Base-by-base conservation (phyloP, 2,329 filamentous ascomycete genomes). In the Karstenula rhodostoma region DNA sequence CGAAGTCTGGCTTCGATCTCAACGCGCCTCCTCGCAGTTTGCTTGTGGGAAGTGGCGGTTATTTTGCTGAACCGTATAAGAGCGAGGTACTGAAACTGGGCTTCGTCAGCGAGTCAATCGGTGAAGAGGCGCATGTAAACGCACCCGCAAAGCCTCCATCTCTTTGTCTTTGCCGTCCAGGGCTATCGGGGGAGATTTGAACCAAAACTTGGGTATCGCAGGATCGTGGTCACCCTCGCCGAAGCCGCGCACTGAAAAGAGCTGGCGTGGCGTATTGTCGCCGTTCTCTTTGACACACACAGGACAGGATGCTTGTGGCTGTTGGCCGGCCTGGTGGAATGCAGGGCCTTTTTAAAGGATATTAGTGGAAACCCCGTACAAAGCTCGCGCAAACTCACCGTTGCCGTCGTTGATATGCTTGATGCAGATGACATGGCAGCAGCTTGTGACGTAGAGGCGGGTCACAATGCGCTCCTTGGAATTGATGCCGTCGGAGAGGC, bases 351-450 rank as follows among this genome's bases (percentile, higher is more conserved):
- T 5, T 35, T 2, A 9, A 12, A 15, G 17, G 23, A 53, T 12
- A 58, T 58, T 58, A 56, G 52, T 42, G 51, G n/a, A 1, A 19
- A 37, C 27, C 2, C n/a, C 32, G 6, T 7, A 35, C 12, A 13
- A 32, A 10, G 15, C 19, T 25, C 10, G 15, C n/a, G 9, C 17
- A 29, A 19, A 71, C 78, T 68, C 62, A 84, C 83, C 83, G 52
- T n/a, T 49, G 19, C 82, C 82, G 40, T 78, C 80, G 50, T 81
- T 77, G 3, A 85, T 67, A 67, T 85, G 83, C 61, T 78, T 79
- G 56, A 71, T 75, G 63, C 83, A 85, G 33, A 79, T 78, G 25
- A 84, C 75, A 70, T 85, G 83, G 43, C 78, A 79, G 68, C 83
- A 85, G 48, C 75, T 76, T 5, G 79, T 78, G 29, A 85, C 77